These are phyloP conservation scores for Moricandia moricandioides DNA, from an alignment of 345 rosid species.

Conservation along the genomic window DNA sequence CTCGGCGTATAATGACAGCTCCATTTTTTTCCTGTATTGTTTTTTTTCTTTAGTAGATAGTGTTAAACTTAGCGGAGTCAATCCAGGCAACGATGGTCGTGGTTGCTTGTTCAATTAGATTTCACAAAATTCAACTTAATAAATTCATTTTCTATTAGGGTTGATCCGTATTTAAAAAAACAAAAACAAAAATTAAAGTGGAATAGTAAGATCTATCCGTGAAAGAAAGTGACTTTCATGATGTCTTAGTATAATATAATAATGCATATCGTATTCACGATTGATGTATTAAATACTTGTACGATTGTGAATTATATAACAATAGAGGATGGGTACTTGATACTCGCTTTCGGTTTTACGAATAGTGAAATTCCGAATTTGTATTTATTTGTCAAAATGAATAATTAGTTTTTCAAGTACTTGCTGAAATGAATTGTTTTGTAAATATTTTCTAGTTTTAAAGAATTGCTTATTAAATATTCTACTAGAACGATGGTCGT, in stretches of 20 bases:
- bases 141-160: not conserved
- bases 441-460: too few relatives aligned
- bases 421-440: too few relatives aligned
- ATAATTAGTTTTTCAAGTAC: too few relatives aligned
- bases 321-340: too few relatives aligned
- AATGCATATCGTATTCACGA: slow-evolving; percentile 2
- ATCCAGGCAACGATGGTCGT: slow-evolving; percentile 34
- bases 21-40: too few relatives aligned
- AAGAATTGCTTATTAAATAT: too few relatives aligned
- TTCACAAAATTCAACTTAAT: slow-evolving; percentile 20
- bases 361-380: too few relatives aligned
- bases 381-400: too few relatives aligned
- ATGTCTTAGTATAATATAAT: slow-evolving; percentile 14
- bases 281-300: slow-evolving; percentile 5
- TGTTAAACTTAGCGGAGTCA: slow-evolving; percentile 23
- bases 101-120: slow-evolving; percentile 31
- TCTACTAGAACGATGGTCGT: too few relatives aligned
- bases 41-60: too few relatives aligned
- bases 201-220: slow-evolving; percentile 25
- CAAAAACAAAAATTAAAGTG: not conserved
- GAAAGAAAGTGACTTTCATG: slow-evolving; percentile 40
- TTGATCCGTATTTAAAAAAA: not conserved
- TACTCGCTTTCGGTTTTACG: too few relatives aligned
- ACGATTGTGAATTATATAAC: too few relatives aligned
- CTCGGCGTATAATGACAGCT: slow-evolving; percentile 9